Base-by-base conservation (phyloP, 257 asterid species). In the Plantago elongata region DNA sequence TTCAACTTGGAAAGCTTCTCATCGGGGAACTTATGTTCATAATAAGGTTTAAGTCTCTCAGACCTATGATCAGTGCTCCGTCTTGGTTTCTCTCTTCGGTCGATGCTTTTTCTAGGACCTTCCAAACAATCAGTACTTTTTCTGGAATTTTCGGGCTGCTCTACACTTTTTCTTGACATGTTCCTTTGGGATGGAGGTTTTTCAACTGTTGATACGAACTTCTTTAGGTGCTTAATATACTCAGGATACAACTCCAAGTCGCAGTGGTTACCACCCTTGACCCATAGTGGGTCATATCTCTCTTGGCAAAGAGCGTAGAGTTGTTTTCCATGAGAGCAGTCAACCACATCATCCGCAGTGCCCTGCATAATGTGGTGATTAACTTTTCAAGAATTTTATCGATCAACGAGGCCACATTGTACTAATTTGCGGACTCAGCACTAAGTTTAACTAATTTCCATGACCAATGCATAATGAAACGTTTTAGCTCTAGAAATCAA, bases 241-340 rank as follows among this genome's bases (percentile, higher is more conserved):
- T 83, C 85, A 1, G 85, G 87, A 72, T 68, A 78, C 43, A 73
- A 58, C 64, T 81, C 87, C 68, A 81, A 66, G 73, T 81, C 80
- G 60, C 87, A 81, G 65, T 78, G 87, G 38, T 75, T 78, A 47
- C 83, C 87, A 7, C 87, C 87, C 62, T 81, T 81, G 42, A 81
- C 70, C 87, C 87, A 81, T 54, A 81, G 54, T 0, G 87, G 87
- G 70, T 81, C 87, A 9, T 67, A 83, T 68, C 81, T 81, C 68
- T 76, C 82, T 52, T 68, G 79, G 67, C 87, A 78, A 9, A 78
- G 78, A 59, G 81, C 87, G 69, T 73, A 81, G 18, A 81, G 83
- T 64, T 76, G 87, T 70, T 83, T 81, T n/a, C 87, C 85, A 13
- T 81, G 90, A 27, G 90, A 83, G 62, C 78, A 81, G 72, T 81